phyloP scores from a whole-genome alignment of 495 filamentous ascomycete genomes.

The Xylaria bambusicola region DNA sequence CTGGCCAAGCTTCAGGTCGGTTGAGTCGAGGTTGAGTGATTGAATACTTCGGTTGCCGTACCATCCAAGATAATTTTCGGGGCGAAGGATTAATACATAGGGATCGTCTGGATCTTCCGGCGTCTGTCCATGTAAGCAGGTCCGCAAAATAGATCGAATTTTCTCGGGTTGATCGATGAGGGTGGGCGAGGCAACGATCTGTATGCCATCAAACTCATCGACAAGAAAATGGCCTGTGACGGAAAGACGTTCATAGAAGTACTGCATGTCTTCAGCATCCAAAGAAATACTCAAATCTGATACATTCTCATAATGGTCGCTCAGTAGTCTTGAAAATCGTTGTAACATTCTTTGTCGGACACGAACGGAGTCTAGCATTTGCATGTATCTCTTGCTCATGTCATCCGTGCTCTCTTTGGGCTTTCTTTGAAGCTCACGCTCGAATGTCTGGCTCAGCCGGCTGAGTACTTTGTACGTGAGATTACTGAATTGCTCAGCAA shows the following conservation, averaged over 20 bases:
- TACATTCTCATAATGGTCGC: constrained; percentile 91
- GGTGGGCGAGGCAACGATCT: constrained; percentile 81
- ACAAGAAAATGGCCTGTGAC: constrained; percentile 85
- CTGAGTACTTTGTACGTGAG: constrained; percentile 89
- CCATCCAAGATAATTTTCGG: constrained; percentile 79
- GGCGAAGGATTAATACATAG: constrained; percentile 82
- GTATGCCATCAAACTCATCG: constrained; percentile 72
- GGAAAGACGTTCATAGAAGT: constrained; percentile 80
- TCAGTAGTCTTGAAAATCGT: constrained; percentile 80
- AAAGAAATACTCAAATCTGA: constrained; percentile 88
- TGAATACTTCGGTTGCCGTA: constrained; percentile 73
- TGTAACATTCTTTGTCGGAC: constrained; percentile 83
- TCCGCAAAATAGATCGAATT: constrained; percentile 82
- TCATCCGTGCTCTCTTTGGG: constrained; percentile 81
- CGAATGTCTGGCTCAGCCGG: constrained; percentile 85
- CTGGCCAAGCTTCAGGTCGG: constrained; percentile 84
- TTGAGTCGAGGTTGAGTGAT: constrained; percentile 71
- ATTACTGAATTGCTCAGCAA: constrained; percentile 97
- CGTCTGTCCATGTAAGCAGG: constrained; percentile 80
- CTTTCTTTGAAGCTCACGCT: constrained; percentile 80
- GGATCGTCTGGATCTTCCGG: constrained; percentile 71
- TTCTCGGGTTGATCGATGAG: constrained; percentile 73
- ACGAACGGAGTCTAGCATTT: constrained; percentile 89
- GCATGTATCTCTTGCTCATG: constrained; percentile 96
- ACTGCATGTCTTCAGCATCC: constrained; percentile 61